phyloP scores from a whole-genome alignment of 352 stramenopile genomes.

The Bremia lactucae region DNA sequence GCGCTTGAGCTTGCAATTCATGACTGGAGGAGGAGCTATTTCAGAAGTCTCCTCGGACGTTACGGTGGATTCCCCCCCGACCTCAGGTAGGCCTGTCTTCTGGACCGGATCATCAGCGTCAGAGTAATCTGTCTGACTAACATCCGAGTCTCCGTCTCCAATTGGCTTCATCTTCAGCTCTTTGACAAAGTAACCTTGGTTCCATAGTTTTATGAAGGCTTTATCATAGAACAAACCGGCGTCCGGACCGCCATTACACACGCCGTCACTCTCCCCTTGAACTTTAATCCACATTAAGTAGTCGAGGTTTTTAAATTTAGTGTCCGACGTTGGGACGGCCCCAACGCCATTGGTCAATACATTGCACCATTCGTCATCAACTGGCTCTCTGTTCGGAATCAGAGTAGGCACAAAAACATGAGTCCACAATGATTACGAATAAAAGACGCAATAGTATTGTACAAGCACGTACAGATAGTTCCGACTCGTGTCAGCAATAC shows the following conservation, averaged over 20 bases:
- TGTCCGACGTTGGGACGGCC: conserved; percentile 32
- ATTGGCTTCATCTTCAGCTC: conserved; percentile 15
- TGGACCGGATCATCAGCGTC: conserved; percentile 1
- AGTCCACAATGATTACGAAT: not conserved
- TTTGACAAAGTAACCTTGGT: conserved; percentile 48
- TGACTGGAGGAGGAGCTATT: no score
- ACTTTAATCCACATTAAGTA: conserved; percentile 72
- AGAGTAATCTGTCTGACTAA: not conserved
- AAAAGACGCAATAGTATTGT: not conserved
- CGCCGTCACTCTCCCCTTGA: conserved; percentile 54
- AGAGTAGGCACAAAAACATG: not conserved
- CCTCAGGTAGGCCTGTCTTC: not conserved
- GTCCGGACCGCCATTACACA: conserved; percentile 27
- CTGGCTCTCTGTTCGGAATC: not conserved
- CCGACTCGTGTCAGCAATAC: conserved; percentile 29
- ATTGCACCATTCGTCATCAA: conserved; percentile 48
- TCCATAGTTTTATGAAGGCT: conserved; percentile 46
- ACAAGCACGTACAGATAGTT: conserved; percentile 22
- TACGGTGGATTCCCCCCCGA: no score
- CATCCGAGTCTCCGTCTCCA: conserved; percentile 9
- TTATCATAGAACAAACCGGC: conserved; percentile 50
- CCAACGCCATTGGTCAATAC: conserved; percentile 31
- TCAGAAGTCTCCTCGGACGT: no score
- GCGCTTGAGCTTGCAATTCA: conserved; percentile 21
- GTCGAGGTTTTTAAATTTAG: conserved; percentile 37